Conservation (phyloP, 2,329 filamentous ascomycete genomes). For the Anisogramma anomala region DNA sequence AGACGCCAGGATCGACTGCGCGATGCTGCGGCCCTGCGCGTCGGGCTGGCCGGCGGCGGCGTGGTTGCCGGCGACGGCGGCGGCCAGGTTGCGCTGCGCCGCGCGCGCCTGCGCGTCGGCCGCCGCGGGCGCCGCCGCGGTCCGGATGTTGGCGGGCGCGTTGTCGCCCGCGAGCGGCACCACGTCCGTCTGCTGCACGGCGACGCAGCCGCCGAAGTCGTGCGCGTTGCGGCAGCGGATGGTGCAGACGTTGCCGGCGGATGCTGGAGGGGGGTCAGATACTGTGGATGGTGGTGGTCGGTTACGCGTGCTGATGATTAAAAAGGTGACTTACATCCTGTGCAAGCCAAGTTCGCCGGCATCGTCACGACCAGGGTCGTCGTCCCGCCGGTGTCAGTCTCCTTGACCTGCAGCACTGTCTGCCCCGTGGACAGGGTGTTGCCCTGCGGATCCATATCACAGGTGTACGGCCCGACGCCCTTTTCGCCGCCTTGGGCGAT, state of each 20-base stretch:
- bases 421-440: conserved; percentile 31
- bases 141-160: conserved; percentile 30
- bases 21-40: conserved; percentile 16
- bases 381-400: conserved; percentile 34
- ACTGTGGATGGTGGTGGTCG: background rate
- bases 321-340: conserved; percentile 34
- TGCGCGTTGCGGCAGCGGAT: conserved; percentile 43
- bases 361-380: conserved; percentile 36
- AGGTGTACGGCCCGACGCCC: conserved; percentile 38
- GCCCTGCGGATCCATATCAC: conserved; percentile 35
- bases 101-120: conserved; percentile 35
- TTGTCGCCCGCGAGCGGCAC: conserved; percentile 25
- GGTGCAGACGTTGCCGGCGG: conserved; percentile 44
- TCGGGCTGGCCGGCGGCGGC: conserved; percentile 22
- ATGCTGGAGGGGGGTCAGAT: conserved; percentile 24
- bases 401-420: conserved; percentile 31
- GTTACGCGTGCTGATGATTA: background rate
- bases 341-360: conserved; percentile 35
- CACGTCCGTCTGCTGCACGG: conserved; percentile 39
- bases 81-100: conserved; percentile 38
- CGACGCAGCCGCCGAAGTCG: conserved; percentile 40
- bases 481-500: conserved; percentile 38
- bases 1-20: conserved; percentile 2
- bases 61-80: conserved; percentile 31
- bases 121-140: conserved; percentile 30